Conservation (phyloP, 2,329 filamentous ascomycete species). For the Trichoderma sp. region DNA sequence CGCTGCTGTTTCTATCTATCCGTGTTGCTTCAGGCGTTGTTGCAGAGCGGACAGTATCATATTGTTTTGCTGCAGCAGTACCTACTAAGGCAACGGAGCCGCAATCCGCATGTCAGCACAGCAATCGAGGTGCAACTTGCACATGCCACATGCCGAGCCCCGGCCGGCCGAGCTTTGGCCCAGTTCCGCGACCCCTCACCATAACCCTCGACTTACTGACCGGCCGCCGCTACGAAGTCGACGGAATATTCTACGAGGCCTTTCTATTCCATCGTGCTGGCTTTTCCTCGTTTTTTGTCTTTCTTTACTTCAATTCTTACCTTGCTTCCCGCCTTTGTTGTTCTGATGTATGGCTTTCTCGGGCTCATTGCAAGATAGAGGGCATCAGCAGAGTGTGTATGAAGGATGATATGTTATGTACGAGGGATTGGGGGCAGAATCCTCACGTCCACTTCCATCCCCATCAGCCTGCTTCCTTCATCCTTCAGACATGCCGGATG, state of each 20-base stretch:
- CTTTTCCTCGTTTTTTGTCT: not conserved
- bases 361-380: too few relatives aligned
- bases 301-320: too few relatives aligned
- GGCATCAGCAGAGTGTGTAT: too few relatives aligned
- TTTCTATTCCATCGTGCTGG: not conserved
- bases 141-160: conserved; percentile 4
- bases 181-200: not conserved
- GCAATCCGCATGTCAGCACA: not conserved
- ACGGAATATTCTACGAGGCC: not conserved
- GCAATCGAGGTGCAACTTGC: not conserved
- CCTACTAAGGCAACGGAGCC: not conserved
- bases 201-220: not conserved
- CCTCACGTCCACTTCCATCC: not conserved
- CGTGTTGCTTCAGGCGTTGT: not conserved
- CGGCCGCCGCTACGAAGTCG: not conserved
- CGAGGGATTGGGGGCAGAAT: not conserved
- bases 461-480: not conserved
- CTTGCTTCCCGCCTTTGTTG: too few relatives aligned
- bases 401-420: too few relatives aligned
- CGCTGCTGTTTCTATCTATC: not conserved
- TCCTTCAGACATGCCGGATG: too few relatives aligned
- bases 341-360: too few relatives aligned
- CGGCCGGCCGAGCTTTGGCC: not conserved
- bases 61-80: too few relatives aligned
- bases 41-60: too few relatives aligned